Conservation (phyloP, 768 basidiomycete genomes). For the Boletus tomentosulus region DNA sequence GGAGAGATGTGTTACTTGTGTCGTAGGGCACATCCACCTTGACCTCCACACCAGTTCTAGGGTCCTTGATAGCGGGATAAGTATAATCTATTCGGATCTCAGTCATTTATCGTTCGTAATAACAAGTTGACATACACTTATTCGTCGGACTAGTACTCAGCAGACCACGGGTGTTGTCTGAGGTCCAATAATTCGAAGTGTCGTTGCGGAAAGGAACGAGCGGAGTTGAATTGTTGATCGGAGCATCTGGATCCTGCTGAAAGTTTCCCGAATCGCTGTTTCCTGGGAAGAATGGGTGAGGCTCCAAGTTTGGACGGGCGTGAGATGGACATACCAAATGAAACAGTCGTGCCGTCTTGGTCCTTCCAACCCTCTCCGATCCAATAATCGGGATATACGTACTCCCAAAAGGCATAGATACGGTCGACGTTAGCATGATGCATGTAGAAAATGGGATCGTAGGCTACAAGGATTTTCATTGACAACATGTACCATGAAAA, state of each 20-base stretch:
- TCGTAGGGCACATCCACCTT: constrained; percentile 15
- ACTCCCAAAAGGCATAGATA: constrained; percentile 20
- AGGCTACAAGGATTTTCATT: background rate
- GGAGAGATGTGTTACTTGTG: background rate
- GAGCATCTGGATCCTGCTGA: background rate
- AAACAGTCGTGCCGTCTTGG: background rate
- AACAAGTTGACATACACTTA: constrained; percentile 4
- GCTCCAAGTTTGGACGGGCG: background rate
- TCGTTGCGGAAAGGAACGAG: constrained; percentile 14
- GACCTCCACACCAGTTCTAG: background rate
- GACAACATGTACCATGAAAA: background rate
- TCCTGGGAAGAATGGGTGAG: background rate
- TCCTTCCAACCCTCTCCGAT: constrained; percentile 11
- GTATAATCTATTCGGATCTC: constrained; percentile 13
- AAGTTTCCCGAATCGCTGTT: background rate
- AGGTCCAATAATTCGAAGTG: constrained; percentile 10
- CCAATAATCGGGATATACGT: constrained; percentile 18
- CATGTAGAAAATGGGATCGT: constrained; percentile 18
- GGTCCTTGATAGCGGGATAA: constrained; percentile 15
- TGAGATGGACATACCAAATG: constrained; percentile 9
- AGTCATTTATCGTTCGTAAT: background rate
- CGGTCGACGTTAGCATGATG: constrained; percentile 20
- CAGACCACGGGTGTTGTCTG: constrained; percentile 7
- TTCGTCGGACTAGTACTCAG: background rate
- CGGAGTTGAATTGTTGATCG: background rate